Base-by-base conservation (phyloP, 805 yeast genomes). In the Candida dajiaensis region DNA sequence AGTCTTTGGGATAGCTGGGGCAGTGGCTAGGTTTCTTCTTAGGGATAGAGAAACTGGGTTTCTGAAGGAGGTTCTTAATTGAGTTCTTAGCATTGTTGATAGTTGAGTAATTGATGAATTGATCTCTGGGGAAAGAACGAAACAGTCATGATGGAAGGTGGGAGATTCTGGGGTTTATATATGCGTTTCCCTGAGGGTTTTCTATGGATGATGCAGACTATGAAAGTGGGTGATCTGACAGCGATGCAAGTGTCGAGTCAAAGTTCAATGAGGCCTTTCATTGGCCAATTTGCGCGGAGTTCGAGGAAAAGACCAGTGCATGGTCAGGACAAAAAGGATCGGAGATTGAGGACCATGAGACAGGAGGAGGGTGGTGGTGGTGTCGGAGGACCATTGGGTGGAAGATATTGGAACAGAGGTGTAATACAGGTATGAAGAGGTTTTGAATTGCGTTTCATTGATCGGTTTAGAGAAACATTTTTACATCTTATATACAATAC, bases 1-100 rank as follows among this genome's bases (percentile, higher is more conserved):
- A 18, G 72, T 71, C 36, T 61, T 54, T 55, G 81, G 81, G 53
- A 76, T 65, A 38, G 47, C 59, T 48, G 58, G 60, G 44, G 65
- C 60, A 54, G 72, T 39, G 41, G 61, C 60, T 35, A 56, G 46
- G 38, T 50, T 48, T 57, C 62, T 57, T 50, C 49, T 51, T 18
- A 49, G 36, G 41, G 43, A 36, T 13, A 41, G 26, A 10, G 46
- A 43, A 51, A 53, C 48, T 45, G 52, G 57, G 44, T 55, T 49
- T 54, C 55, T 56, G 47, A 47, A 22, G 22, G 48, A 38, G 37
- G 54, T 47, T 49, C 51, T 54, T 45, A 51, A 47, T 23, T 43
- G 33, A 25, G 58, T 54, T 57, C 61, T 57, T 42, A 57, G 42
- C 61, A 56, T 56, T 51, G 49, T 52, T 9, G 16, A 19, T 20